Conservation (phyloP, 192 early-diverging fungal species). For the Spinellus fusiger region DNA sequence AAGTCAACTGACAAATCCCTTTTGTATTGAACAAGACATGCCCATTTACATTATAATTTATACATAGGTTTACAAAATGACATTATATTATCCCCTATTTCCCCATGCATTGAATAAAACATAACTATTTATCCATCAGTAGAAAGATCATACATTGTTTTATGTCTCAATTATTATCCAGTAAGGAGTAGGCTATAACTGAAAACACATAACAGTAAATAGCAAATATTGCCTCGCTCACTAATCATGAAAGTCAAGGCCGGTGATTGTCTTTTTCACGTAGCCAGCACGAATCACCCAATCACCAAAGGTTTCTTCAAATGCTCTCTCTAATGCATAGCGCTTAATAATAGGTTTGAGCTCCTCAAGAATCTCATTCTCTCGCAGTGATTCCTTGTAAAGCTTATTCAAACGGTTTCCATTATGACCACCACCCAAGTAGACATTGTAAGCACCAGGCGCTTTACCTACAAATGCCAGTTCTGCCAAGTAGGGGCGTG, state of each 20-base stretch:
- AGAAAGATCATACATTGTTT: neutral
- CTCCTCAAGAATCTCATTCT: constrained; percentile 78
- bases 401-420: constrained; percentile 90
- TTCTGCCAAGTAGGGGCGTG: constrained; percentile 89
- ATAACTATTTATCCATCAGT: neutral
- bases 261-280: constrained; percentile 72
- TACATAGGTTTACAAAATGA: too few relatives aligned
- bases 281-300: constrained; percentile 87
- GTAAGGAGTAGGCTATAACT: neutral
- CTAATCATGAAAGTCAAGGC: constrained; percentile 70
- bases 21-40: too few relatives aligned
- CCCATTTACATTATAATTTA: too few relatives aligned
- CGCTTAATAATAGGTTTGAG: constrained; percentile 78
- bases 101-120: neutral
- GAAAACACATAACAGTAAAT: neutral
- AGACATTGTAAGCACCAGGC: constrained; percentile 90
- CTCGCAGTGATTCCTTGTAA: constrained; percentile 83
- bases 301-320: constrained; percentile 89
- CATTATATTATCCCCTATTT: neutral
- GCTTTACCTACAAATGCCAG: constrained; percentile 96
- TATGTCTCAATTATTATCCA: neutral
- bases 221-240: neutral
- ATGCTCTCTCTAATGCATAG: constrained; percentile 63
- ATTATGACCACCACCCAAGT: constrained; percentile 82
- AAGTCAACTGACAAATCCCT: neutral